Evolutionary conservation across 768 basidiomycete species (phyloP).

Genomic region (Daedaleopsis sinensis): DNA sequence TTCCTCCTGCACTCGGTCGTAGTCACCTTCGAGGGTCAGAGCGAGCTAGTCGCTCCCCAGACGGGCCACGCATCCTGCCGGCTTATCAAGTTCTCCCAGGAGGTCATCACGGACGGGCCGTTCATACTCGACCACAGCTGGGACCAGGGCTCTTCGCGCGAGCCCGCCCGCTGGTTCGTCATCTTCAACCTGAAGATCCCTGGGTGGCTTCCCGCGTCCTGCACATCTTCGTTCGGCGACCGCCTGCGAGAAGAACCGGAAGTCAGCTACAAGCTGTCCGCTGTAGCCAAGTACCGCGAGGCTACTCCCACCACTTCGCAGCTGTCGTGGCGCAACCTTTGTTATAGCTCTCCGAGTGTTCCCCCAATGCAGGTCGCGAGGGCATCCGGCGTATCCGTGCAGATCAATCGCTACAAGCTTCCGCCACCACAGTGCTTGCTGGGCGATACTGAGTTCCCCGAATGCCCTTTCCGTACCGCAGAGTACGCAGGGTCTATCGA

Average conservation of each 20-base stretch:
- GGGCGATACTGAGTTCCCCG: constrained; percentile 32
- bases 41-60: constrained; percentile 66
- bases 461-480: constrained; percentile 41
- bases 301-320: constrained; percentile 42
- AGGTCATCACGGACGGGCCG: constrained; percentile 56
- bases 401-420: constrained; percentile 53
- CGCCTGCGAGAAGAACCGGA: constrained; percentile 47
- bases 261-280: constrained; percentile 66
- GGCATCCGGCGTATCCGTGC: constrained; percentile 45
- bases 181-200: constrained; percentile 84
- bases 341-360: constrained; percentile 61
- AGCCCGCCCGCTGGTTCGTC: constrained; percentile 71
- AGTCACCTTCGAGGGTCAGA: constrained; percentile 85
- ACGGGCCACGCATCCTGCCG: constrained; percentile 72
- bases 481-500: constrained; percentile 24
- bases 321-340: constrained; percentile 49
- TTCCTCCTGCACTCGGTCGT: constrained; percentile 69
- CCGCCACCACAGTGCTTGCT: constrained; percentile 39
- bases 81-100: constrained; percentile 65
- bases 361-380: constrained; percentile 41
- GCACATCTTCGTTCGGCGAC: constrained; percentile 45
- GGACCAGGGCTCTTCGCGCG: constrained; percentile 51
- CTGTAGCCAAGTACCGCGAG: constrained; percentile 61
- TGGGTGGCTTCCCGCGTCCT: constrained; percentile 82
- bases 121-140: constrained; percentile 68